A percentile compares a stretch with the other conserved stretches of the same genome.
Conservation (phyloP, 2,329 filamentous ascomycete genomes). For the Venturia carpophila region DNA sequence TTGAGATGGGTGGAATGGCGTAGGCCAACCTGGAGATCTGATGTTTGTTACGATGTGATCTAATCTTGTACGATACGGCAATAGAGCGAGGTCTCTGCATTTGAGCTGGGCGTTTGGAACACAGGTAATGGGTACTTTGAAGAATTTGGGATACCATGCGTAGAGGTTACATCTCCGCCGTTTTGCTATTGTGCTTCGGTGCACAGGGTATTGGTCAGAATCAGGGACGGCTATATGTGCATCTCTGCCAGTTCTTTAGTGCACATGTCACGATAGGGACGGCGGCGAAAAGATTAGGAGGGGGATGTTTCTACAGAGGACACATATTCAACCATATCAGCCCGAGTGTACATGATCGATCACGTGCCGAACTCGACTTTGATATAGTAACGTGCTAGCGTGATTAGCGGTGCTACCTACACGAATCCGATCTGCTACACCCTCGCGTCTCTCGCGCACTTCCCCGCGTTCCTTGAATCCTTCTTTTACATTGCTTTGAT, state of each 20-base stretch:
- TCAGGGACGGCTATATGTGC: not conserved
- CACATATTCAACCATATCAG: too few species aligned
- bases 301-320: too few species aligned
- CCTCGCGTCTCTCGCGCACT: not conserved
- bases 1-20: slow-evolving; percentile 17
- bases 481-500: not conserved
- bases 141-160: not conserved
- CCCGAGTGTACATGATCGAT: too few species aligned
- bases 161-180: slow-evolving; percentile 7
- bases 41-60: not conserved
- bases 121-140: not conserved
- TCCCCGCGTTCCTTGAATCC: not conserved
- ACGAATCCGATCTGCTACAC: not conserved
- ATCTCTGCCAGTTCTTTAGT: not conserved
- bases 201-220: not conserved
- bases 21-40: not conserved
- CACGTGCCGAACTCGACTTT: too few species aligned
- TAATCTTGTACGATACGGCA: not conserved
- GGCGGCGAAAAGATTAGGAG: too few species aligned
- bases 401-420: not conserved
- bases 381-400: slow-evolving; percentile 3
- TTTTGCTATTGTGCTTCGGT: not conserved
- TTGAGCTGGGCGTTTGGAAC: not conserved
- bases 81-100: not conserved
- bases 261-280: not conserved